Conservation (phyloP, 1,284 basidiomycete species). For the Cryptococcus neoformans region DNA sequence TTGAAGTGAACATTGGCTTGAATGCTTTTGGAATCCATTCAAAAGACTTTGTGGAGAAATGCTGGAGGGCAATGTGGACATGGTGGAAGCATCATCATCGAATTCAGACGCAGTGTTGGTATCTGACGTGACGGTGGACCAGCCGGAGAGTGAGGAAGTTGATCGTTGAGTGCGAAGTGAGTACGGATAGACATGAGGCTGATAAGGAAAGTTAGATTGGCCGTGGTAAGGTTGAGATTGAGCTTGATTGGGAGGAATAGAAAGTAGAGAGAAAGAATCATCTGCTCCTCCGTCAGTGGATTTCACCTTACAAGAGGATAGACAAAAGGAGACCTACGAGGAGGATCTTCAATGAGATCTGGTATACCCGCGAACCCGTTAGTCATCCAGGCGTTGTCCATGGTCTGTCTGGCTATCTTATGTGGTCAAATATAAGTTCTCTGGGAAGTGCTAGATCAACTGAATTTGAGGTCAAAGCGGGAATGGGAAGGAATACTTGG, state of each 20-base stretch:
- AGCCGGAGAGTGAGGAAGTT: constrained; percentile 19
- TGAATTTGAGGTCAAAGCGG: too few species aligned
- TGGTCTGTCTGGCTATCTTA: not conserved
- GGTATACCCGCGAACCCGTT: constrained; percentile 11
- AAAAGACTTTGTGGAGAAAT: not conserved
- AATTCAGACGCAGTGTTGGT: not conserved
- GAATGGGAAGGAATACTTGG: not conserved
- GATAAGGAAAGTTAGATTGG: not conserved
- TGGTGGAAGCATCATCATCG: constrained; percentile 1
- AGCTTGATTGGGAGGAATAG: constrained; percentile 15
- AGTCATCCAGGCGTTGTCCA: constrained; percentile 10
- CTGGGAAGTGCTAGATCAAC: not conserved
- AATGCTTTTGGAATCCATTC: not conserved
- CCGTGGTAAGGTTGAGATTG: not conserved
- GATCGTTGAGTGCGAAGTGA: constrained; percentile 19
- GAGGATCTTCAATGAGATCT: constrained; percentile 1
- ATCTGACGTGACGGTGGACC: constrained; percentile 11
- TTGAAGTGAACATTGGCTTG: not conserved
- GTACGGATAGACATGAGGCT: not conserved
- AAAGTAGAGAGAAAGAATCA: constrained; percentile 25
- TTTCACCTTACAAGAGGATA: not conserved
- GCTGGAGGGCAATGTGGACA: not conserved
- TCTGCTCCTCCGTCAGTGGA: constrained; percentile 1
- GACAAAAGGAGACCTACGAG: constrained; percentile 4
- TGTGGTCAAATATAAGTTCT: not conserved